A percentile compares a stretch with the other conserved stretches of the same genome.
These are phyloP conservation scores for Magnaporthiopsis incrustans DNA, from an alignment of 2,329 filamentous ascomycete species.

Conservation along the genomic window DNA sequence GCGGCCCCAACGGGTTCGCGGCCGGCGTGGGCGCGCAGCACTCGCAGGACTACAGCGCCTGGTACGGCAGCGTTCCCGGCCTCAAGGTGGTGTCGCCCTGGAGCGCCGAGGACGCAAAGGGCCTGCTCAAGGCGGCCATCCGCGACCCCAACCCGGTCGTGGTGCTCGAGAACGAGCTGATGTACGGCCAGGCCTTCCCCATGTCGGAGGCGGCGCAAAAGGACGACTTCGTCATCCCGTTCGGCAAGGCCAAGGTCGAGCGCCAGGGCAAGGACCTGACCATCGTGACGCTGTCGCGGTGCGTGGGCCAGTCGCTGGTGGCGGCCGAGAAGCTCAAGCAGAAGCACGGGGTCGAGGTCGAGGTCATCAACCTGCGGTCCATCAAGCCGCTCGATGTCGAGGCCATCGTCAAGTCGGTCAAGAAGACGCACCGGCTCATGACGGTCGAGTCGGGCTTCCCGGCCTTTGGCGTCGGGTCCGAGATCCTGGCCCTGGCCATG, in stretches of 20 bases:
- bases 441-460: conserved; percentile 94
- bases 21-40: conserved; percentile 94
- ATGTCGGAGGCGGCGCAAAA: conserved; percentile 96
- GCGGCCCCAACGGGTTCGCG: conserved; percentile 96
- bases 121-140: conserved; percentile 94
- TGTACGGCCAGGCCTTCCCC: conserved; percentile 92
- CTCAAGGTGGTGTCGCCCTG: conserved; percentile 95
- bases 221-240: conserved; percentile 92
- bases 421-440: conserved; percentile 94
- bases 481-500: conserved; percentile 91
- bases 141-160: conserved; percentile 96
- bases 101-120: conserved; percentile 97
- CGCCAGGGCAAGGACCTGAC: conserved; percentile 92
- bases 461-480: conserved; percentile 83
- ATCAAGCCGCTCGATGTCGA: conserved; percentile 96
- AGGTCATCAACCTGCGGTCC: conserved; percentile 97
- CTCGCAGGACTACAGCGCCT: conserved; percentile 97
- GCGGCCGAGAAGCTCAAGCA: conserved; percentile 89
- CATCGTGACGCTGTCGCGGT: conserved; percentile 89
- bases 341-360: conserved; percentile 91
- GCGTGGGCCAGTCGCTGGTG: conserved; percentile 82
- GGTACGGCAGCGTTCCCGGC: conserved; percentile 97
- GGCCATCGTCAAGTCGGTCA: conserved; percentile 90
- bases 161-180: conserved; percentile 78
- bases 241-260: conserved; percentile 99